Evolutionary conservation across 192 early-diverging fungal genomes (phyloP).

Genomic region (Rhizophagus clarus): DNA sequence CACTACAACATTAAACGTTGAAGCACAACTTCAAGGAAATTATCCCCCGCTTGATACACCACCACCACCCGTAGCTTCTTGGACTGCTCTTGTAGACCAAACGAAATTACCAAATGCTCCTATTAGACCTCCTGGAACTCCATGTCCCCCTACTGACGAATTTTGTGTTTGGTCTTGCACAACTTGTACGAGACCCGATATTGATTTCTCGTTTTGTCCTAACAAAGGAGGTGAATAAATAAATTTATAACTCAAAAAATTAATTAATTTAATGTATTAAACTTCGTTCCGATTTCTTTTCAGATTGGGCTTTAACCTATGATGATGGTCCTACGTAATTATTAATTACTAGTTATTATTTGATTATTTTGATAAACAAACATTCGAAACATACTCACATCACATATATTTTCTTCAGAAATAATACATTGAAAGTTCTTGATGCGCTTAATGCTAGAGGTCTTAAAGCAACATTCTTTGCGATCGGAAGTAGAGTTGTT

Average conservation of each 20-base stretch:
- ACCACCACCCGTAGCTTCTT: not conserved
- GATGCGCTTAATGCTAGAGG: slow-evolving; percentile 44
- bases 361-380: too few species aligned
- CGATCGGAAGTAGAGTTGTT: slow-evolving; percentile 47
- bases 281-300: slow-evolving; percentile 15
- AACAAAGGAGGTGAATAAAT: slow-evolving; percentile 1
- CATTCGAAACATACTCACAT: not conserved
- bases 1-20: not conserved
- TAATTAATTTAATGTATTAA: not conserved
- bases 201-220: slow-evolving; percentile 5
- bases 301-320: slow-evolving; percentile 55
- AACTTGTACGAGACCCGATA: not conserved
- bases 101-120: not conserved
- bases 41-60: not conserved
- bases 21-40: not conserved
- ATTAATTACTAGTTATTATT: not conserved
- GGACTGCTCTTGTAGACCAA: slow-evolving; percentile 5
- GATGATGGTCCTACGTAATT: slow-evolving; percentile 53
- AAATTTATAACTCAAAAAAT: not conserved
- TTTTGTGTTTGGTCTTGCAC: slow-evolving; percentile 3
- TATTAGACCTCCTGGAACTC: not conserved
- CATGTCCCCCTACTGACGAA: not conserved
- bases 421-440: slow-evolving; percentile 35
- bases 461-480: slow-evolving; percentile 50
- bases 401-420: not conserved